Percentiles rank a stretch among this genome's conserved stretches.
Evolutionary conservation across 352 stramenopile species (phyloP).

Genomic region (Phytophthora podocarpi): DNA sequence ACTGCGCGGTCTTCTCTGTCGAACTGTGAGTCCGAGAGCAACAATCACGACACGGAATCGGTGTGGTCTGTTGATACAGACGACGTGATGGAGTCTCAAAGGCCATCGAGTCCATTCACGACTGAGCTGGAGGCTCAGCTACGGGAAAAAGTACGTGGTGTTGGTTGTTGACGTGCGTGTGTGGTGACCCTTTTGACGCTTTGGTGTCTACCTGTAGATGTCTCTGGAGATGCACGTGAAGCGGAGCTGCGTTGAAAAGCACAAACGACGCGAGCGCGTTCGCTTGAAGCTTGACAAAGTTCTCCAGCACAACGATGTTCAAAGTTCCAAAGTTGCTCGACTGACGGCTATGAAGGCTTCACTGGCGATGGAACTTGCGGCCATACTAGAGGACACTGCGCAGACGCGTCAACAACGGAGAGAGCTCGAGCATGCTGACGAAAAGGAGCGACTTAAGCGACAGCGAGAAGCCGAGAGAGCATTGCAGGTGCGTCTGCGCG

Average conservation of each 20-base stretch:
- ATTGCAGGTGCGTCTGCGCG: constrained; percentile 43
- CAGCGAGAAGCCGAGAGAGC: constrained; percentile 57
- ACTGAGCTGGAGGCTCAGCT: constrained; percentile 21
- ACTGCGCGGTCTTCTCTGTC: constrained; percentile 14
- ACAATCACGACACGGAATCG: constrained; percentile 18
- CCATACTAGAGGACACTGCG: constrained; percentile 29
- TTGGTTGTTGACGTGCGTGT: not conserved
- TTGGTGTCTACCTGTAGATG: constrained; percentile 40
- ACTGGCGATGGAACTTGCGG: constrained; percentile 41
- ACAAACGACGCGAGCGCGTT: constrained; percentile 37
- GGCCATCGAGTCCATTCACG: constrained; percentile 26
- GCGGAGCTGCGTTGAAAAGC: constrained; percentile 27
- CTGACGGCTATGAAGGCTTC: constrained; percentile 35
- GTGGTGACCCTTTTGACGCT: not conserved
- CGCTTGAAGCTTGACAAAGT: constrained; percentile 27
- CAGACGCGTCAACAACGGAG: constrained; percentile 36
- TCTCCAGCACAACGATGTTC: constrained; percentile 16
- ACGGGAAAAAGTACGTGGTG: constrained; percentile 18
- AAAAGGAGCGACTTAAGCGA: constrained; percentile 44
- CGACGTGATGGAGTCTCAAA: constrained; percentile 3
- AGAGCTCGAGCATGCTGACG: constrained; percentile 50
- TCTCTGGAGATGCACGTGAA: constrained; percentile 43
- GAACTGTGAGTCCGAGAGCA: constrained; percentile 1
- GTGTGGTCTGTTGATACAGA: constrained; percentile 14
- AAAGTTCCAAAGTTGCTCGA: constrained; percentile 28